Evolutionary conservation across 2,329 filamentous ascomycete genomes (phyloP).

Genomic region (Botrytis tulipae): DNA sequence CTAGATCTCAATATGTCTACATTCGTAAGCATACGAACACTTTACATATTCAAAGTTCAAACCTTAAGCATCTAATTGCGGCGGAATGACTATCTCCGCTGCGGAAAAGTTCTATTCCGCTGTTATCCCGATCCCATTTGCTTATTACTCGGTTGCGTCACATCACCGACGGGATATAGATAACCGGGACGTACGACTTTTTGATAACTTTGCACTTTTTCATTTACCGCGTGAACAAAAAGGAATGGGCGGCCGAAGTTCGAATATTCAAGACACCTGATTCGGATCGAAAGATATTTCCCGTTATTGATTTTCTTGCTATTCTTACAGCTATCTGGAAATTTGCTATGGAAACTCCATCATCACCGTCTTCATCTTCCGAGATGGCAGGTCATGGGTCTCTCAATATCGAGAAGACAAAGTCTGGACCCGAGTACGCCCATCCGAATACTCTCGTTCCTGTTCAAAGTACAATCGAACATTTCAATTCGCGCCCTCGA

Average conservation of each 20-base stretch:
- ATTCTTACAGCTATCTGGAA: neutral
- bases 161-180: neutral
- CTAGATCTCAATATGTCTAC: neutral
- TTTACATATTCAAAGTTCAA: neutral
- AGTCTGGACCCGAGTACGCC: neutral
- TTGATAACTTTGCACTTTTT: neutral
- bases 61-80: neutral
- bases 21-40: neutral
- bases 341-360: neutral
- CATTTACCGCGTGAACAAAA: neutral
- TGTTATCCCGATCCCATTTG: neutral
- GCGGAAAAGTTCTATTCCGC: neutral
- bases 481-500: constrained; percentile 28
- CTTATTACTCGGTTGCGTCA: neutral
- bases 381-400: neutral
- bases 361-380: neutral
- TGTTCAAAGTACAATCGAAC: constrained; percentile 18
- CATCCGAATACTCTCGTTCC: constrained; percentile 18
- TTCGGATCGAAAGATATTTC: neutral
- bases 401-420: constrained; percentile 1
- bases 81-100: neutral
- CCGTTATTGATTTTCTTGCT: neutral
- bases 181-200: neutral
- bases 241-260: neutral
- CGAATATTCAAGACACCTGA: too few species aligned